Base-by-base conservation (phyloP, 495 filamentous ascomycete species). In the Sordaria brevicollis region DNA sequence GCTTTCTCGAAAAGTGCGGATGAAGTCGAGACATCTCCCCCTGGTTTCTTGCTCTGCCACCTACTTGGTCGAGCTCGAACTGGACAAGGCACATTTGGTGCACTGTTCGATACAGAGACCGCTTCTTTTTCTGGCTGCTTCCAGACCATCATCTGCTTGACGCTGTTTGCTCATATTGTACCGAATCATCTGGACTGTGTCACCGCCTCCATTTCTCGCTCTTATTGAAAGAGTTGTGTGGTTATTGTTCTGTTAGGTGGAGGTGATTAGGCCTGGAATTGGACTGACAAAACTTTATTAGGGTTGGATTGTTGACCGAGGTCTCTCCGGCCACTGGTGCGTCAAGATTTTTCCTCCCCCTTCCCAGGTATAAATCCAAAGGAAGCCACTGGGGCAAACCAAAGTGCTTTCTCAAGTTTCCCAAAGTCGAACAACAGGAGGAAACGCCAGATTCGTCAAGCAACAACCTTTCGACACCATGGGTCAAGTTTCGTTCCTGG, bases 401-500 rank as follows among this genome's bases (percentile, higher is more conserved):
- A 5, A 6, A 62, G 21, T 62, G 17, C 13, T 7, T 57, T 6
- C 7, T n/a, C 1, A 31, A 8, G 49, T 31, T 62, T 31, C 49
- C 49, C 13, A 8, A 31, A 33, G 49, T 62, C 49, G 25, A 62
- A 62, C 49, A 62, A 62, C 49, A 62, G 33, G 49, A 62, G 25
- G 15, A 7, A 31, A 25, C 33, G 13, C 49, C 49, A 62, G 15
- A 62, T 13, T 62, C 49, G 49, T 29, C 49, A 62, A 31, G 13
- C 7, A 62, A 62, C 49, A 9, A 25, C 13, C 57, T 17, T 31
- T 65, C 31, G 65, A 19, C 73, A 73, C 57, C 39, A 78, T 79
- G 77, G 75, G 75, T 15, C 72, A 67, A 3, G 29, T 71, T 9
- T 25, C 71, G 17, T 70, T 78, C 67, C 70, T 74, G 70, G 76